phyloP scores from a whole-genome alignment of 2,329 filamentous ascomycete species.

The Pseudogymnoascus verrucosus region DNA sequence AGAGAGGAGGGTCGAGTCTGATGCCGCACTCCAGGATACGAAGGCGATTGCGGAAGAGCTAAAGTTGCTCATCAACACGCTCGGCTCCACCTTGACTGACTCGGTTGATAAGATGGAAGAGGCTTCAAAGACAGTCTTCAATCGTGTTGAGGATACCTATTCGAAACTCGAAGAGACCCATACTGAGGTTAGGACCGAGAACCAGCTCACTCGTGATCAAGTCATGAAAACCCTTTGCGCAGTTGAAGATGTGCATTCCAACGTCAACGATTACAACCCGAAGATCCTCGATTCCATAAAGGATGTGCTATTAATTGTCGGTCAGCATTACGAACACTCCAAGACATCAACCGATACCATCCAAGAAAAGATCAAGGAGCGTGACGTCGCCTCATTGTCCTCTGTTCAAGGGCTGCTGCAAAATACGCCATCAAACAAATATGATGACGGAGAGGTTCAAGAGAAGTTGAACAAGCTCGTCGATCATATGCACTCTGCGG shows the following conservation, averaged over 20 bases:
- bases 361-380: constrained; percentile 48
- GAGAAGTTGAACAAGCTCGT: constrained; percentile 52
- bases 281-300: constrained; percentile 80
- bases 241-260: constrained; percentile 68
- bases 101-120: constrained; percentile 80
- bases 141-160: constrained; percentile 71
- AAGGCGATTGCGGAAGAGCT: constrained; percentile 82
- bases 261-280: constrained; percentile 76
- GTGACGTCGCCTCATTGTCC: constrained; percentile 37
- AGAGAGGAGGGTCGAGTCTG: constrained; percentile 62
- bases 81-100: constrained; percentile 72
- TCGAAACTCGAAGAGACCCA: constrained; percentile 68
- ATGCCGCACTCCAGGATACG: constrained; percentile 64
- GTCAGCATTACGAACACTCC: constrained; percentile 81
- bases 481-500: constrained; percentile 55
- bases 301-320: constrained; percentile 75
- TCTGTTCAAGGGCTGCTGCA: constrained; percentile 51
- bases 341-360: constrained; percentile 54
- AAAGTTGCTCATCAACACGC: constrained; percentile 74
- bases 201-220: constrained; percentile 74
- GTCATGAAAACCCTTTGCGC: constrained; percentile 65
- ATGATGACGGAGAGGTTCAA: constrained; percentile 54
- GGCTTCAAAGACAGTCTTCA: constrained; percentile 80
- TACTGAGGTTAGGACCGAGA: constrained; percentile 65
- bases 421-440: constrained; percentile 43